Base-by-base conservation (phyloP, 352 stramenopile genomes). In the Phytophthora tubulina region DNA sequence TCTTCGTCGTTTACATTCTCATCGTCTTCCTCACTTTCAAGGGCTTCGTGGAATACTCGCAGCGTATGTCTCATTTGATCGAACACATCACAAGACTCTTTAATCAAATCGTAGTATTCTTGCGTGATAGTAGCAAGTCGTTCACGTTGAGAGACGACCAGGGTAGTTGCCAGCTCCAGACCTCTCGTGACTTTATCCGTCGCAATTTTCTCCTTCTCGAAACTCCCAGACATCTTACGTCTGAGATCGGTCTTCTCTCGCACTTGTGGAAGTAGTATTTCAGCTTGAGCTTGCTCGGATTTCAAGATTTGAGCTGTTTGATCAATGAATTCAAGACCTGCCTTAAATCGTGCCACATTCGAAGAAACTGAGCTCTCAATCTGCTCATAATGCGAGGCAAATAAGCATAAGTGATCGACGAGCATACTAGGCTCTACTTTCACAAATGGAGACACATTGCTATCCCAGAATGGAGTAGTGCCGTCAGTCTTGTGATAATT, bases 121-220 rank as follows among this genome's bases (percentile, higher is more conserved):
- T 57, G 42, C 21, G 90, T 77, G n/a, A 90, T 62, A 35, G 75
- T 68, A 3, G 38, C 55, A 17, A 93, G 59, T 3, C 84, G 71
- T 10, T 77, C 62, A 6, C 73, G 73, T 54, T 92, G 84, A 3
- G 74, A 65, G 3, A 77, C 68, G 0, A 73, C 74, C 2, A 84
- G 48, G 4, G 45, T 64, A 1, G 80, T 77, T 10, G 86, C 85
- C 14, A 91, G 57, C 39, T 89, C 82, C 2, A 93, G 75, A 0
- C 73, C 77, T 38, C 73, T 70, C 2, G 65, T 66, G 6, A 92
- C 62, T 55, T 93, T 95, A 21, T 75, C 80, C 1, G 76, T 55
- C 10, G 69, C 51, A 6, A 90, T 70, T 35, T 87, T 80, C 38
- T 92, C 82, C 32, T 78, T 81, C 48, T 93, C 84, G n/a, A 91